These are phyloP conservation scores for Angomonas desouzai DNA, from an alignment of 208 protist species.

Conservation along the genomic window DNA sequence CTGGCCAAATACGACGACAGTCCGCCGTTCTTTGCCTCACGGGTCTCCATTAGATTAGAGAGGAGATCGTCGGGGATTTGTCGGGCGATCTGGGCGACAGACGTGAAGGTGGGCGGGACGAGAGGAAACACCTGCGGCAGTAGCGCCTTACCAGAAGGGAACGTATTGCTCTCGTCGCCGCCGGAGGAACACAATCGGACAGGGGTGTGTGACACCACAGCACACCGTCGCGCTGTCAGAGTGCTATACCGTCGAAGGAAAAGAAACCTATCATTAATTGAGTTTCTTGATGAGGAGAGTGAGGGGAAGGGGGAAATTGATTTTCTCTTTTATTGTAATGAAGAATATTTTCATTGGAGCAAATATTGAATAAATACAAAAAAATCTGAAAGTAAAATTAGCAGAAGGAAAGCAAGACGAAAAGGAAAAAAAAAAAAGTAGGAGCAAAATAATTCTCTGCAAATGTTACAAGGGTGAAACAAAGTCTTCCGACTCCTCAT, in stretches of 20 bases:
- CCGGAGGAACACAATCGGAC: background rate
- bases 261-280: background rate
- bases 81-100: slow-evolving; percentile 43
- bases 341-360: too few species aligned
- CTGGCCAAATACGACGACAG: slow-evolving; percentile 8
- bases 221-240: background rate
- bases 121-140: background rate
- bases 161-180: background rate
- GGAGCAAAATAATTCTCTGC: background rate
- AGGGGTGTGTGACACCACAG: background rate
- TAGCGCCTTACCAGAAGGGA: background rate
- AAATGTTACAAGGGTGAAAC: background rate
- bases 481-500: slow-evolving; percentile 1
- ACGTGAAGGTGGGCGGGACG: slow-evolving; percentile 13
- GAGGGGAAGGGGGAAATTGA: background rate
- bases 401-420: background rate
- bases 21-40: background rate
- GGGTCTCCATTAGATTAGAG: background rate
- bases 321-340: background rate
- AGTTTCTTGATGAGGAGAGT: background rate
- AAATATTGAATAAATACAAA: too few species aligned
- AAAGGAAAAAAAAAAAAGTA: background rate
- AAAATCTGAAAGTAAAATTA: too few species aligned
- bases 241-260: background rate
- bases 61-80: slow-evolving; percentile 7